Evolutionary conservation across 1,139 yeast species (phyloP).

Genomic region (Zygosaccharomyces pseudobailii): DNA sequence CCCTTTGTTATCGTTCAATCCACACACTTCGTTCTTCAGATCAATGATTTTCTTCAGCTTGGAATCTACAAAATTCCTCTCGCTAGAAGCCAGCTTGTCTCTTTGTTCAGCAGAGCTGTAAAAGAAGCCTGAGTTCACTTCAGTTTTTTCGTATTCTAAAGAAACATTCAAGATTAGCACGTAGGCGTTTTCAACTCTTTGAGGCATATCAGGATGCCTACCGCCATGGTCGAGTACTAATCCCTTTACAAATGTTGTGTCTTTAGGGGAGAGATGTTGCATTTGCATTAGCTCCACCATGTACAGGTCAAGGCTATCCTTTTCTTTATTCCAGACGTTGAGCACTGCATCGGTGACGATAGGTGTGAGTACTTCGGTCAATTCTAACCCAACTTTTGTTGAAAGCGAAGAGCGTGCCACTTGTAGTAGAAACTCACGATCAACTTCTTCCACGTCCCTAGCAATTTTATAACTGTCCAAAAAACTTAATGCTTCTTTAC

Average conservation of each 20-base stretch:
- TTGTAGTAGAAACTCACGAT: slow-evolving; percentile 82
- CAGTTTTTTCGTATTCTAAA: slow-evolving; percentile 95
- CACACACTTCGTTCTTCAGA: slow-evolving; percentile 87
- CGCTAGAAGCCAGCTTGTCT: slow-evolving; percentile 89
- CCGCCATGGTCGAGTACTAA: slow-evolving; percentile 97
- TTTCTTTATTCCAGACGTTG: slow-evolving; percentile 55
- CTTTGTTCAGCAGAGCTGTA: slow-evolving; percentile 95
- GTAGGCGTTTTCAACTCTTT: slow-evolving; percentile 72
- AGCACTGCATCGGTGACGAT: slow-evolving; percentile 95
- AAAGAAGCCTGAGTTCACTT: slow-evolving; percentile 93
- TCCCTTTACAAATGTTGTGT: slow-evolving; percentile 81
- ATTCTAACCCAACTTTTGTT: slow-evolving; percentile 75
- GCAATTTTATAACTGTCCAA: slow-evolving; percentile 55
- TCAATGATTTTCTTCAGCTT: slow-evolving; percentile 88
- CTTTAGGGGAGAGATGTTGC: slow-evolving; percentile 87
- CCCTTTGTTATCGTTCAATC: slow-evolving; percentile 63
- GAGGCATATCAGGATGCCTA: slow-evolving; percentile 99
- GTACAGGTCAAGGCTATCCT: slow-evolving; percentile 70
- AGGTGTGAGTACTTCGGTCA: slow-evolving; percentile 80
- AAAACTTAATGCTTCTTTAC: slow-evolving; percentile 65
- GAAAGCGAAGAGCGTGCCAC: slow-evolving; percentile 86
- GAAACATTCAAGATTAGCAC: slow-evolving; percentile 89
- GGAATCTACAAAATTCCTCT: slow-evolving; percentile 91
- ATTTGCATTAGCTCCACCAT: slow-evolving; percentile 98
- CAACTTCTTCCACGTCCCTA: slow-evolving; percentile 42